These are phyloP conservation scores for Cymbopogon citratus DNA, from an alignment of 176 grass and related monocot genomes.

Conservation along the genomic window DNA sequence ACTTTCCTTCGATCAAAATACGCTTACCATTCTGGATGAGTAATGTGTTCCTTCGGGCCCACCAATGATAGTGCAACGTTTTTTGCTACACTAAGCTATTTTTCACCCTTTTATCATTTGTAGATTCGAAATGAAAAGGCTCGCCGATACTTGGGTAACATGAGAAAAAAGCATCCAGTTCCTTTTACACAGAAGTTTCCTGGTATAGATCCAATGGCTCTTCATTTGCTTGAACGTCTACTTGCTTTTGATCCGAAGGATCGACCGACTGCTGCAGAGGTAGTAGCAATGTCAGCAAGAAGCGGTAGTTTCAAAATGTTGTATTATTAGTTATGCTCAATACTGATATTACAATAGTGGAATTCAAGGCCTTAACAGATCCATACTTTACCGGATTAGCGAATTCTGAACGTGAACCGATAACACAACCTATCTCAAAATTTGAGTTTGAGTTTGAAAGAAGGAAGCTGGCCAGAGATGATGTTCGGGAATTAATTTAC, in stretches of 20 bases:
- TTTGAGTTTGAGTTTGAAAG: slow-evolving; percentile 96
- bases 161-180: slow-evolving; percentile 53
- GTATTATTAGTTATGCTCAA: not conserved
- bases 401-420: slow-evolving; percentile 62
- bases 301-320: slow-evolving; percentile 4
- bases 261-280: slow-evolving; percentile 68
- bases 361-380: slow-evolving; percentile 65
- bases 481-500: slow-evolving; percentile 87
- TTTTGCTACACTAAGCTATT: not conserved
- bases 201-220: slow-evolving; percentile 58
- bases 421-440: slow-evolving; percentile 64
- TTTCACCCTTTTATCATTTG: not conserved
- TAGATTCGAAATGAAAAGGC: slow-evolving; percentile 88
- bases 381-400: slow-evolving; percentile 76
- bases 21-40: not conserved
- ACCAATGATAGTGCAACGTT: not conserved
- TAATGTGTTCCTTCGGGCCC: not conserved
- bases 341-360: slow-evolving; percentile 35
- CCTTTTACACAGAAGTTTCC: slow-evolving; percentile 82
- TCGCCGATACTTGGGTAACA: slow-evolving; percentile 59
- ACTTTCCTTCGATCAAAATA: not conserved
- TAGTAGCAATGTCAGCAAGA: slow-evolving; percentile 25
- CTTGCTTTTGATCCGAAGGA: slow-evolving; percentile 79
- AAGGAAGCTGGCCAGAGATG: slow-evolving; percentile 83
- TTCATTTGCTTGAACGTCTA: slow-evolving; percentile 60